Base-by-base conservation (phyloP, 2,329 filamentous ascomycete species). In the Lomentospora prolificans region DNA sequence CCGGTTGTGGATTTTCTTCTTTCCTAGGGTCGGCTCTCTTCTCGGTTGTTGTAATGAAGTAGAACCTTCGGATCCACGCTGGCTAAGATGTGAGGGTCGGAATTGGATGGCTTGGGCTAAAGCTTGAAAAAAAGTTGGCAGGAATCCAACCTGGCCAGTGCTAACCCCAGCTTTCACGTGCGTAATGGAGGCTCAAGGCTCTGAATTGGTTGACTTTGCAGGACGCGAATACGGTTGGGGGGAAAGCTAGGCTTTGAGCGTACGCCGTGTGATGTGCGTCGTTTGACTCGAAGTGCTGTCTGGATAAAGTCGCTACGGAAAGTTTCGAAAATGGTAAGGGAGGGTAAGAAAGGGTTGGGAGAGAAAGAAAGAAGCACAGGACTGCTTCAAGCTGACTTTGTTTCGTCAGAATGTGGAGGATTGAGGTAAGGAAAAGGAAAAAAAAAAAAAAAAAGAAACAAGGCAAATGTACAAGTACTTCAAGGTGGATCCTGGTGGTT, bases 401-500 rank as follows among this genome's bases (percentile, higher is more conserved):
- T 12, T 33, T 33, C 30, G 30, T 33, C 30, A 33, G 30, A 12
- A 12, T 33, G 30, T 33, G 30, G 30, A 33, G 30, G 12, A 33
- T 33, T 33, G 7, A 12, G 30, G 30, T 6, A 7, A 7, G 10
- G 17, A 55, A 46, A 28, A 9, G 17, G 10, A 19, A 28, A 22
- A 33, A 54, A 24, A 54, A 17, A 56, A 24, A 25, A 10, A 46
- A 58, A 52, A 51, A 30, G 50, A 48, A 56, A 33, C 6, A 33
- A 33, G 12, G 6, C 12, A 33, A 33, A 33, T 6, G 6, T 7
- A 12, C 30, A 33, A 7, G 30, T 33, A 33, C 30, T 12, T 33
- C 30, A n/a, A n/a, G n/a, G n/a, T n/a, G n/a, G n/a, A n/a, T n/a
- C n/a, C n/a, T n/a, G n/a, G n/a, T n/a, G n/a, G n/a, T n/a, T n/a